A percentile compares a stretch with the other conserved stretches of the same genome.
Conservation (phyloP, 768 basidiomycete species). For the Hygrocybe punicea region DNA sequence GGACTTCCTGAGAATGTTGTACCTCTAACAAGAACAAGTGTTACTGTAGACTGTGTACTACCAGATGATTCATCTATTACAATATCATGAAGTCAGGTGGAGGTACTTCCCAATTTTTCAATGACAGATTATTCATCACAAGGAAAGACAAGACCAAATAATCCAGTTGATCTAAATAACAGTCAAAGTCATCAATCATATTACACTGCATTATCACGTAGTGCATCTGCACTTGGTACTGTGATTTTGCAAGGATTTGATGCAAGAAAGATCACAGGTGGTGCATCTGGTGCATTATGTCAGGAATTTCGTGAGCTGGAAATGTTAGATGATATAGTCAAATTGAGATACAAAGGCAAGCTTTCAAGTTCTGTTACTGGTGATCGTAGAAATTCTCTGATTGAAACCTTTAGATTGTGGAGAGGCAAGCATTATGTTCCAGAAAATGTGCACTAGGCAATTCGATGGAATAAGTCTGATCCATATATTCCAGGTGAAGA, state of each 20-base stretch:
- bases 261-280: conserved; percentile 14
- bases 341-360: conserved; percentile 10
- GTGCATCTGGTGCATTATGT: conserved; percentile 11
- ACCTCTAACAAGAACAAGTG: no score
- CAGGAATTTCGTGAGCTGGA: conserved; percentile 22
- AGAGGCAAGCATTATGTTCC: conserved; percentile 7
- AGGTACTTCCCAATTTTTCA: no score
- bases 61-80: no score
- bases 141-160: conserved; percentile 21
- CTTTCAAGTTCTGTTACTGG: conserved; percentile 1
- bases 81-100: no score
- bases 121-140: conserved; percentile 31
- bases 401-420: background rate
- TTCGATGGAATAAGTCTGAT: background rate
- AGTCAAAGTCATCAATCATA: conserved; percentile 1
- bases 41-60: no score
- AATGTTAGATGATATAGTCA: conserved; percentile 22
- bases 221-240: conserved; percentile 14
- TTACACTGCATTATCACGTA: background rate
- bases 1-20: no score
- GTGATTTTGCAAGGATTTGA: conserved; percentile 27
- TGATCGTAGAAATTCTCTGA: background rate
- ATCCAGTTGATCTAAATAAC: conserved; percentile 25
- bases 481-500: no score
- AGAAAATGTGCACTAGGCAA: background rate